These are phyloP conservation scores for Botrytis squamosa DNA, from an alignment of 2,329 filamentous ascomycete species.

Conservation along the genomic window DNA sequence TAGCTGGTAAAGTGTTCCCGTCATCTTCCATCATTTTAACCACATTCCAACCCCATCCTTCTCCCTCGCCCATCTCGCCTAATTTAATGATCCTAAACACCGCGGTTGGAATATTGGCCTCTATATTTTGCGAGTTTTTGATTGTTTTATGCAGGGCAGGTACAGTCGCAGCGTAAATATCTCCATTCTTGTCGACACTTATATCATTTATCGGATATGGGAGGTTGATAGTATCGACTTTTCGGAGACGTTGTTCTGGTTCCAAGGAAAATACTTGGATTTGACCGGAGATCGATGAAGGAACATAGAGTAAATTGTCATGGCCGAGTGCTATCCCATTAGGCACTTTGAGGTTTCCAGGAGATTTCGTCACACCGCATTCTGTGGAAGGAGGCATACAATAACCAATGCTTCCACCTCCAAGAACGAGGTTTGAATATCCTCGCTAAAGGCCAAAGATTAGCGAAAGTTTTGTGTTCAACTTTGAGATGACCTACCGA, in stretches of 20 bases:
- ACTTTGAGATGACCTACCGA: conserved; percentile 24
- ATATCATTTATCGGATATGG: conserved; percentile 41
- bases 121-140: conserved; percentile 30
- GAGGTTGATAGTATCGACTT: conserved; percentile 34
- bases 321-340: conserved; percentile 39
- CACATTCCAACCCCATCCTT: conserved; percentile 26
- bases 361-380: conserved; percentile 35
- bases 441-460: conserved; percentile 31
- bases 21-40: conserved; percentile 42
- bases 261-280: conserved; percentile 25
- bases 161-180: conserved; percentile 40
- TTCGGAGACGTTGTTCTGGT: conserved; percentile 22
- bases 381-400: conserved; percentile 30
- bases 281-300: conserved; percentile 30
- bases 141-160: conserved; percentile 35
- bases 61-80: conserved; percentile 26
- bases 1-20: conserved; percentile 33
- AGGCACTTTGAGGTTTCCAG: conserved; percentile 35
- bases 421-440: conserved; percentile 27
- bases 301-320: conserved; percentile 41
- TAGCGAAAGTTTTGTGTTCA: background rate
- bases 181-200: conserved; percentile 40
- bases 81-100: conserved; percentile 34
- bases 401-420: conserved; percentile 39
- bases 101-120: conserved; percentile 27